Conservation (phyloP, 192 early-diverging fungal species). For the Coemansia guatemalensis region DNA sequence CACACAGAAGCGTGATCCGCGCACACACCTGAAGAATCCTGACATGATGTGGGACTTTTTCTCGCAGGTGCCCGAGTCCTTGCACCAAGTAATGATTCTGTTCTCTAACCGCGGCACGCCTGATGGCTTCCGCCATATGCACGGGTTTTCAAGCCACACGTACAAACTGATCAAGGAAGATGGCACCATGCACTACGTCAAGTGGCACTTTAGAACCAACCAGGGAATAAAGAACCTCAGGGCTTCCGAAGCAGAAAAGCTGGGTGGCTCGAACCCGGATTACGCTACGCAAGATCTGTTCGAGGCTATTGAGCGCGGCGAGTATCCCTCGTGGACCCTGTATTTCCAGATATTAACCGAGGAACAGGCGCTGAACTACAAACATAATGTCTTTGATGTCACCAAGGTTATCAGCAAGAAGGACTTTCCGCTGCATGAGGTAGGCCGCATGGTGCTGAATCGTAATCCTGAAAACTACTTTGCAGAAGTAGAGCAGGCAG, state of each 20-base stretch:
- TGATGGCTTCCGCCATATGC: conserved; percentile 52
- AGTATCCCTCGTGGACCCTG: conserved; percentile 65
- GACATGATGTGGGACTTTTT: conserved; percentile 61
- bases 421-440: conserved; percentile 61
- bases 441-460: conserved; percentile 69
- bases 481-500: conserved; percentile 72
- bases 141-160: conserved; percentile 50
- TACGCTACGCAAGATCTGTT: conserved; percentile 64
- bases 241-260: conserved; percentile 53
- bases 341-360: conserved; percentile 63
- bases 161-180: conserved; percentile 58
- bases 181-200: conserved; percentile 67
- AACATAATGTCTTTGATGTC: conserved; percentile 69
- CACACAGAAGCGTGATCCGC: conserved; percentile 72
- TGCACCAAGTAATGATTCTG: conserved; percentile 62
- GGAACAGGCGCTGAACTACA: conserved; percentile 60
- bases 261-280: conserved; percentile 58
- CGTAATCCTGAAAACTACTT: conserved; percentile 75
- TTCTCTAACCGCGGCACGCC: conserved; percentile 77
- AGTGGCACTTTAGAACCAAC: conserved; percentile 79
- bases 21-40: conserved; percentile 54
- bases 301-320: conserved; percentile 61
- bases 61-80: conserved; percentile 57
- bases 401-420: conserved; percentile 69
- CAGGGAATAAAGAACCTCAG: conserved; percentile 60